A percentile compares a stretch with the other conserved stretches of the same genome.
These are phyloP conservation scores for Amaranthus tricolor DNA, from an alignment of 179 eudicot species.

Conservation along the genomic window DNA sequence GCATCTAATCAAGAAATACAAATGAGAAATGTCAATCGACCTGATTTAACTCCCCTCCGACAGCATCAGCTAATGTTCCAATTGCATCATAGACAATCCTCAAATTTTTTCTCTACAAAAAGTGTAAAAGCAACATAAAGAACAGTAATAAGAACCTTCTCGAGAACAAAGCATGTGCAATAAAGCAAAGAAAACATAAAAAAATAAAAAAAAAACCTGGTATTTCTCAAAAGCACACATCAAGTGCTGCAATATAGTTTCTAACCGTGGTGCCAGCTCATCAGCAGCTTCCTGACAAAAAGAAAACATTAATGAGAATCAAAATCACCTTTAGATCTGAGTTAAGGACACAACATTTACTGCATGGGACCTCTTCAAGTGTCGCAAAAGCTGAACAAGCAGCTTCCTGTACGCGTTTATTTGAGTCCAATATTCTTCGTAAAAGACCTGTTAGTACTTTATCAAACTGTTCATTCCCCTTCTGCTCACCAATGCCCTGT, in stretches of 20 bases:
- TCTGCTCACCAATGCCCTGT: conserved; percentile 64
- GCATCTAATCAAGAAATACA: no score
- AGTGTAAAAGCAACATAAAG: background rate
- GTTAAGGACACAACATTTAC: background rate
- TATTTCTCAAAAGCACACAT: conserved; percentile 95
- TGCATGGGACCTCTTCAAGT: conserved; percentile 82
- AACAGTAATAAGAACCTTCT: background rate
- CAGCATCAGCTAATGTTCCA: conserved; percentile 97
- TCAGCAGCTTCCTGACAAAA: conserved; percentile 82
- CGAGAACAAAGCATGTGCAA: background rate
- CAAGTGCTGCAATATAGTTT: conserved; percentile 80
- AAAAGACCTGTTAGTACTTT: conserved; percentile 76
- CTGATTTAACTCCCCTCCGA: conserved; percentile 89
- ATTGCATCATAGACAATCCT: conserved; percentile 97
- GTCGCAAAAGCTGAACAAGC: conserved; percentile 99
- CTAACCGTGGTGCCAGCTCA: conserved; percentile 74
- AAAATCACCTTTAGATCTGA: background rate
- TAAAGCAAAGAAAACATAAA: conserved; percentile 4
- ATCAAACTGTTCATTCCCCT: conserved; percentile 76
- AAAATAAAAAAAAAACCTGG: conserved; percentile 49
- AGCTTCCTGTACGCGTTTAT: conserved; percentile 98
- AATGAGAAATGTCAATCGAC: no score
- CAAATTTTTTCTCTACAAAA: conserved; percentile 75
- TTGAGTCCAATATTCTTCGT: conserved; percentile 79
- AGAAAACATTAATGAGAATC: conserved; percentile 18